Percentiles rank a stretch among this genome's conserved stretches.
Evolutionary conservation across 192 early-diverging fungal species (phyloP).

Genomic region (Neocallimastix lanati): DNA sequence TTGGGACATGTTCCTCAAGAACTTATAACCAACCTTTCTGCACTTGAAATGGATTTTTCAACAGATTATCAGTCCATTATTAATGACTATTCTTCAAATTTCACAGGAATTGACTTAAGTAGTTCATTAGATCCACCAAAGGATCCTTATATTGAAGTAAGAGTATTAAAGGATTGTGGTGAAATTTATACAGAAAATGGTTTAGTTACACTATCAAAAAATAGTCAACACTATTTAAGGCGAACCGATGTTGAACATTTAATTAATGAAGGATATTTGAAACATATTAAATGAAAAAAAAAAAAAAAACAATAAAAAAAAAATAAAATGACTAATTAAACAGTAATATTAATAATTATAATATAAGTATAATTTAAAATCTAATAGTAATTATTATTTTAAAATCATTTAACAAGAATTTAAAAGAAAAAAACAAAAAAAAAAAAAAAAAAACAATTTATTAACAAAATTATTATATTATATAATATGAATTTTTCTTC

Average conservation of each 20-base stretch:
- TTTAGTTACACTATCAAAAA: conserved; percentile 42
- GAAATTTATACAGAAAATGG: conserved; percentile 75
- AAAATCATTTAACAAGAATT: no score
- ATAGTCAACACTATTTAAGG: conserved; percentile 69
- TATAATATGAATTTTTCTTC: no score
- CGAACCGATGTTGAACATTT: conserved; percentile 77
- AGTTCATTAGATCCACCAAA: conserved; percentile 62
- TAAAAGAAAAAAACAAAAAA: no score
- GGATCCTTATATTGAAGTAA: conserved; percentile 80
- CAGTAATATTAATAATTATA: no score
- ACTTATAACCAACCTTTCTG: conserved; percentile 13
- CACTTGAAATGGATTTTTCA: conserved; percentile 42
- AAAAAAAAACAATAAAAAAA: no score
- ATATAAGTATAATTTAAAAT: no score
- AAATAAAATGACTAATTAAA: no score
- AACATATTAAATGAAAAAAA: conserved; percentile 36
- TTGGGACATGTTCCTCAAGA: conserved; percentile 27
- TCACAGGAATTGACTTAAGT: conserved; percentile 48
- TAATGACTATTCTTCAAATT: conserved; percentile 23
- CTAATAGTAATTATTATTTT: no score
- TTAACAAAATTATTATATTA: no score
- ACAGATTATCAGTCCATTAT: conserved; percentile 43
- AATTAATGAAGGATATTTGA: conserved; percentile 65
- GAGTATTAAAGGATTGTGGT: conserved; percentile 73
- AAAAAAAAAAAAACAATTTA: no score